These are phyloP conservation scores for Fusarium sp. DNA, from an alignment of 2,329 filamentous ascomycete species.

Conservation along the genomic window DNA sequence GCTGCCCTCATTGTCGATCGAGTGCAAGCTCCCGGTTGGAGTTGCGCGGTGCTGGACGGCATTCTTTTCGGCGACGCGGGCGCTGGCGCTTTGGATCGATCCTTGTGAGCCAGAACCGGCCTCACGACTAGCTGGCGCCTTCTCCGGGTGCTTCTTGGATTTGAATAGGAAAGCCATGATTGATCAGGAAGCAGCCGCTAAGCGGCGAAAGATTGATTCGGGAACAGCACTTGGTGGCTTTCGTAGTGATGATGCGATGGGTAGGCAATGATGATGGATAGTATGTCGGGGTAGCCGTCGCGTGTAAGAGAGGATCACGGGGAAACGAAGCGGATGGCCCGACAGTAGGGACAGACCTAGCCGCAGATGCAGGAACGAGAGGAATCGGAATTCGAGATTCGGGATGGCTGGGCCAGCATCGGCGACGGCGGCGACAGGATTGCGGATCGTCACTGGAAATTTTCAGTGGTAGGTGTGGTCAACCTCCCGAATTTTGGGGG, in stretches of 20 bases:
- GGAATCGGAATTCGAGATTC: constrained; percentile 49
- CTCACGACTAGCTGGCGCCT: constrained; percentile 64
- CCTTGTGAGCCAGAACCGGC: constrained; percentile 56
- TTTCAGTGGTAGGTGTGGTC: constrained; percentile 35
- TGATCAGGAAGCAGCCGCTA: constrained; percentile 51
- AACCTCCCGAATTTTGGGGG: constrained; percentile 49
- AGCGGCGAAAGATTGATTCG: constrained; percentile 43
- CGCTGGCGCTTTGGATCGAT: constrained; percentile 58
- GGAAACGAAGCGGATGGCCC: constrained; percentile 19
- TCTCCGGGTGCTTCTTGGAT: constrained; percentile 77
- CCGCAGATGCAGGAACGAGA: constrained; percentile 45
- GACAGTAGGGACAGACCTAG: constrained; percentile 38
- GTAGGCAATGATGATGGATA: constrained; percentile 10
- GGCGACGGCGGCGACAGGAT: constrained; percentile 40
- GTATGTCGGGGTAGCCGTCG: constrained; percentile 30
- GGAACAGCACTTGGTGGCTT: constrained; percentile 29
- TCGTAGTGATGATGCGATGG: constrained; percentile 15
- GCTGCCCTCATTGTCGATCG: constrained; percentile 66
- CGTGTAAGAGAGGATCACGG: constrained; percentile 34
- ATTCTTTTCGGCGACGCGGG: constrained; percentile 61
- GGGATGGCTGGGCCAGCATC: constrained; percentile 57
- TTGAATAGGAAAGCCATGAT: constrained; percentile 85
- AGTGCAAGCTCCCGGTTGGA: constrained; percentile 79
- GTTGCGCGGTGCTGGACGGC: constrained; percentile 65
- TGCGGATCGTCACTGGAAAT: constrained; percentile 43